These are phyloP conservation scores for Scutellaria minor DNA, from an alignment of 257 asterid species.

Conservation along the genomic window DNA sequence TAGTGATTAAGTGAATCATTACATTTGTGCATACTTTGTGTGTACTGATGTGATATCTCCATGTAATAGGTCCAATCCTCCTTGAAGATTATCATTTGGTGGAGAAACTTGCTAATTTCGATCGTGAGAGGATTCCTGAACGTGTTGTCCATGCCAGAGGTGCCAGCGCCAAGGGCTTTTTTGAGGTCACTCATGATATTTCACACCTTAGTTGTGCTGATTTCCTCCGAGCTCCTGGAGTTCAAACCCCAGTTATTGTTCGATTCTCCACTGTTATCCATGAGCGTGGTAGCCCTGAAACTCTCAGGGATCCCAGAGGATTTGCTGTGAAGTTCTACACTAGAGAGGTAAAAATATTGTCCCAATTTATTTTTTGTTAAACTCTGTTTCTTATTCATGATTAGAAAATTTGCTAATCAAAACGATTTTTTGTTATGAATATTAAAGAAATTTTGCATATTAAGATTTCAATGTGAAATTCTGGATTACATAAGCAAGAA, in stretches of 20 bases:
- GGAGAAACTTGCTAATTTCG: constrained; percentile 83
- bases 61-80: constrained; percentile 69
- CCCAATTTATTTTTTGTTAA: background rate
- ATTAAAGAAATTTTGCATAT: background rate
- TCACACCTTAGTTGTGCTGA: constrained; percentile 84
- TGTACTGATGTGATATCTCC: constrained; percentile 17
- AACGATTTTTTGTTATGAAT: no score
- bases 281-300: constrained; percentile 96
- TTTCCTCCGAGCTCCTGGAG: constrained; percentile 92
- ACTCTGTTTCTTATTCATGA: background rate
- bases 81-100: constrained; percentile 87
- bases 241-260: constrained; percentile 82
- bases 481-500: background rate
- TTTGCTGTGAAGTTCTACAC: constrained; percentile 51
- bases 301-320: constrained; percentile 89
- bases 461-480: background rate
- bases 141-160: constrained; percentile 96
- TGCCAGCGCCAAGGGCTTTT: constrained; percentile 94
- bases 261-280: constrained; percentile 91
- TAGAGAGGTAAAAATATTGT: constrained; percentile 38
- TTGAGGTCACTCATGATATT: constrained; percentile 90
- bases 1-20: constrained; percentile 8
- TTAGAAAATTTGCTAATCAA: no score
- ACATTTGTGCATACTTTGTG: constrained; percentile 15
- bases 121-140: constrained; percentile 88